A percentile compares a stretch with the other conserved stretches of the same genome.
phyloP scores from a whole-genome alignment of 805 yeast genomes.

The Ogataea polymorpha region DNA sequence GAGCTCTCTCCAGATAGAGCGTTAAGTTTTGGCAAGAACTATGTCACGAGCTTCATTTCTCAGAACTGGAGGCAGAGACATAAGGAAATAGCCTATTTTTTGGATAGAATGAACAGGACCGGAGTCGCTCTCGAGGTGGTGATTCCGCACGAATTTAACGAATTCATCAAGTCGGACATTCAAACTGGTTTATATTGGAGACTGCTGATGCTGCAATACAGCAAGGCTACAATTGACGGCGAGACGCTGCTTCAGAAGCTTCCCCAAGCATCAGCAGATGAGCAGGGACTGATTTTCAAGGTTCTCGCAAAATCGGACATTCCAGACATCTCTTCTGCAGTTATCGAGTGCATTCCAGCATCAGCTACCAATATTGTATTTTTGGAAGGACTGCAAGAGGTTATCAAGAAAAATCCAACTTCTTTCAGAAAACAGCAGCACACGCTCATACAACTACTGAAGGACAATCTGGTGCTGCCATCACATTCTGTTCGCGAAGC shows the following conservation, averaged over 20 bases:
- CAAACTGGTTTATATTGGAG: conserved; percentile 49
- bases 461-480: conserved; percentile 44
- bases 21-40: conserved; percentile 41
- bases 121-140: conserved; percentile 24
- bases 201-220: conserved; percentile 39
- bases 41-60: conserved; percentile 48
- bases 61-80: conserved; percentile 37
- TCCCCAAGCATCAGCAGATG: conserved; percentile 32
- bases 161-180: conserved; percentile 28
- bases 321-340: conserved; percentile 4
- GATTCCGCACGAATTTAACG: conserved; percentile 33
- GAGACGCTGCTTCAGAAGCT: conserved; percentile 17
- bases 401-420: conserved; percentile 28
- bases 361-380: conserved; percentile 16
- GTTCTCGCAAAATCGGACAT: conserved; percentile 30
- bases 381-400: conserved; percentile 17
- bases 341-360: background rate
- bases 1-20: conserved; percentile 44
- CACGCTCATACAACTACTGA: conserved; percentile 23
- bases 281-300: conserved; percentile 39
- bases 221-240: conserved; percentile 30
- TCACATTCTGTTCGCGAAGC: conserved; percentile 47
- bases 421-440: conserved; percentile 41
- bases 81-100: conserved; percentile 40
- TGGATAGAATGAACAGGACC: conserved; percentile 35